Evolutionary conservation across 331 rosid species (phyloP).

Genomic region (Pyrus hybrid): DNA sequence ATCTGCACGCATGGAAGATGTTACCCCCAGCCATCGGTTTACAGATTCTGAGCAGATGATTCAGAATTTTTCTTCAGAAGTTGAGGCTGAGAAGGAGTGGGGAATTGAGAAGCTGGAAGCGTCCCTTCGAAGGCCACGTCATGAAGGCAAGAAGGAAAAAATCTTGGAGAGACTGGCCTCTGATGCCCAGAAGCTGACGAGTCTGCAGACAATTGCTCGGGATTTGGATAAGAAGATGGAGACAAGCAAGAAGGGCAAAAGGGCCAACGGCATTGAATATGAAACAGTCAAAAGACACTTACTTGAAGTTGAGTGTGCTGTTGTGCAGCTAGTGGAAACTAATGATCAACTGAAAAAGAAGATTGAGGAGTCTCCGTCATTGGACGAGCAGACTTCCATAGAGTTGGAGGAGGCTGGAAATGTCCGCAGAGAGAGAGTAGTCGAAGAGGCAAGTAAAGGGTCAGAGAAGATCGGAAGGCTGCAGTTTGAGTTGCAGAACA

Average conservation of each 20-base stretch:
- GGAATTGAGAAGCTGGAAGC: slow-evolving; percentile 64
- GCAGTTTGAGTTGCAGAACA: slow-evolving; percentile 91
- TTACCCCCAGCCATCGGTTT: slow-evolving; percentile 14
- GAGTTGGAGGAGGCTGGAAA: slow-evolving; percentile 53
- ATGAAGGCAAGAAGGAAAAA: slow-evolving; percentile 48
- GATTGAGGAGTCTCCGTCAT: slow-evolving; percentile 38
- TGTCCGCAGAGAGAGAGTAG: slow-evolving; percentile 23
- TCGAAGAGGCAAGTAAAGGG: slow-evolving; percentile 55
- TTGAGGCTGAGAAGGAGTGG: slow-evolving; percentile 62
- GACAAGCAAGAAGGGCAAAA: slow-evolving; percentile 39
- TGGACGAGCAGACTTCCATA: slow-evolving; percentile 22
- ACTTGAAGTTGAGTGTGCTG: slow-evolving; percentile 67
- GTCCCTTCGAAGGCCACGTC: slow-evolving; percentile 28
- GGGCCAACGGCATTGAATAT: slow-evolving; percentile 36
- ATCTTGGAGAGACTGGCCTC: slow-evolving; percentile 71
- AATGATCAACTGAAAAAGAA: slow-evolving; percentile 54
- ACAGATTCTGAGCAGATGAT: slow-evolving; percentile 22
- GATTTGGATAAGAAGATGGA: slow-evolving; percentile 70
- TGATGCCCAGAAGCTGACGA: slow-evolving; percentile 58
- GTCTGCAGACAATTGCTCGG: slow-evolving; percentile 49
- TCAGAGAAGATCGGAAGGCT: slow-evolving; percentile 78
- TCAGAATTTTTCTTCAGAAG: slow-evolving; percentile 39
- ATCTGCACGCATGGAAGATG: slow-evolving; percentile 28
- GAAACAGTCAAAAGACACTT: slow-evolving; percentile 65
- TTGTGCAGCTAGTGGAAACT: slow-evolving; percentile 40